Base-by-base conservation (phyloP, 306 rosid genomes). In the Medicago arabica region DNA sequence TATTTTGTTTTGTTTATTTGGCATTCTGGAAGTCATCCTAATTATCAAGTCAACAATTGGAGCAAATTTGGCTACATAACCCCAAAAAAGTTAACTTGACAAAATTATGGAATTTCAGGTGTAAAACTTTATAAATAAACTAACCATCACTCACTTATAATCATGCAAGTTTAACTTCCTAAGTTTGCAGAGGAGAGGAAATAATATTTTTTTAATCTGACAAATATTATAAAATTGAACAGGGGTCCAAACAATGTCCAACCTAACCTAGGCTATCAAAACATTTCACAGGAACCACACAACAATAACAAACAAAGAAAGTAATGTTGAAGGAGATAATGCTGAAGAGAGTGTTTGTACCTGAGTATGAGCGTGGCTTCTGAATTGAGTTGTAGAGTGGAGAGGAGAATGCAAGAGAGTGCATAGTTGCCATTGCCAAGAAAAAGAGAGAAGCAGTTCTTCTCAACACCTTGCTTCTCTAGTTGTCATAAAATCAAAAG, bases 401-500 rank as follows among this genome's bases (percentile, higher is more conserved):
- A 81, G 92, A 87, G 40, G 91, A 85, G 50, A 87, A 77, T n/a
- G 90, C 91, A 58, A 92, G 91, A 84, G 89, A 87, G 54, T 88
- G 93, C 69, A 96, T 74, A 76, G 96, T 61, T 57, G 98, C 93
- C 99, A 92, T 96, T 80, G 85, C 80, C 3, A 7, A 39, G 5
- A 18, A 38, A 38, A 23, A 54, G 71, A 75, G 65, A 76, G 67
- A 36, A 21, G 4, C 11, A 43, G 74, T 63, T 62, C 40, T 18
- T 53, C 49, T 18, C 38, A 63, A 53, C 25, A 46, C 5, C 17
- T 44, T 17, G 31, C 17, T 9, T 61, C 67, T 68, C 67, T 44
- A n/a, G 36, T 39, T 13, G 60, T 4, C 67, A 43, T 21, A 41
- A 25, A 49, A 63, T 50, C 49, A 71, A 10, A 39, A 19, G 18